A percentile compares a stretch with the other conserved stretches of the same genome.
phyloP scores from a whole-genome alignment of 78 protist species.

The Speleostelium caveatum region DNA sequence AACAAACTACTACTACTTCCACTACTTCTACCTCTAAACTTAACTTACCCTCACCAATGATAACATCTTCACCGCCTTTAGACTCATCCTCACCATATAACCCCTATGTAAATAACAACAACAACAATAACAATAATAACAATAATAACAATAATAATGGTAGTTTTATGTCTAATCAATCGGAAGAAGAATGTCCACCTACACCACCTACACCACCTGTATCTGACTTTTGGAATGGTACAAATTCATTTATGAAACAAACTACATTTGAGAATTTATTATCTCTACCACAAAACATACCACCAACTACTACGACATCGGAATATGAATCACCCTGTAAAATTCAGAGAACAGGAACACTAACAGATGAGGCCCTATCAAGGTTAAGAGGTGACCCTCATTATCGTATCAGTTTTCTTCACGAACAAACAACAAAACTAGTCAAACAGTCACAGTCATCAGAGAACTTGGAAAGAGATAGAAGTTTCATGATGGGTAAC shows the following conservation, averaged over 20 bases:
- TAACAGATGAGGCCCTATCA: neutral
- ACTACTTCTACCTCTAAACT: neutral
- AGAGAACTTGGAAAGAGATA: conserved; percentile 6
- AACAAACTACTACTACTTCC: neutral
- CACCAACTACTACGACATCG: neutral
- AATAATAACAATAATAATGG: too few relatives aligned
- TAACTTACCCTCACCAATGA: neutral
- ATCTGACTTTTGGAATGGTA: neutral
- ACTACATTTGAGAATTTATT: neutral
- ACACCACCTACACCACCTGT: conserved; percentile 77
- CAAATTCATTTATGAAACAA: neutral
- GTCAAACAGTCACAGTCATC: neutral
- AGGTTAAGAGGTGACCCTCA: conserved; percentile 1
- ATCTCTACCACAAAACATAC: neutral
- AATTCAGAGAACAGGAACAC: conserved; percentile 31
- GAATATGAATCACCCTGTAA: conserved; percentile 66
- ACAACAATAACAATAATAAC: too few relatives aligned
- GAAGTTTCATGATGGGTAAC: conserved; percentile 5
- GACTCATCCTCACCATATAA: conserved; percentile 4
- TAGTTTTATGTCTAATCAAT: neutral
- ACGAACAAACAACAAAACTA: conserved; percentile 5
- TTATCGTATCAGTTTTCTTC: conserved; percentile 15
- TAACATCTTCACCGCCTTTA: neutral
- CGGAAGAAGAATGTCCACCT: conserved; percentile 6
- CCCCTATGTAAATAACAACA: neutral